Evolutionary conservation across 495 filamentous ascomycete species (phyloP).

Genomic region (Tuber microsphaerosporum): DNA sequence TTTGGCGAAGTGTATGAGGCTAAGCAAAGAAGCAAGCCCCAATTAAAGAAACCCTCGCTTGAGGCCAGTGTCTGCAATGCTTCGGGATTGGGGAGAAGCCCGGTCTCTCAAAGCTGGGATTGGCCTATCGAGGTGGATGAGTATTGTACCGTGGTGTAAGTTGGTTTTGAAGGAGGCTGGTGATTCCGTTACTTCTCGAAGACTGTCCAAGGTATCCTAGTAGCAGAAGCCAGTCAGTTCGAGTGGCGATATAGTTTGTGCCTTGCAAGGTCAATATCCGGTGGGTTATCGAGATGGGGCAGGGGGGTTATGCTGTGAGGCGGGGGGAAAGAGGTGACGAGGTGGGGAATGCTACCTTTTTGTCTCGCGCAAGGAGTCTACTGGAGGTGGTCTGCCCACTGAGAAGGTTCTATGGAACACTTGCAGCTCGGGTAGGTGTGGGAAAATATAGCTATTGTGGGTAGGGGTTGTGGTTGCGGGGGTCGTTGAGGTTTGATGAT

Average conservation of each 20-base stretch:
- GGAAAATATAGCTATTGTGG: neutral
- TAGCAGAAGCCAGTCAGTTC: conserved; percentile 18
- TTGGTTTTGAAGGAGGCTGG: conserved; percentile 9
- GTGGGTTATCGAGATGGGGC: conserved; percentile 3
- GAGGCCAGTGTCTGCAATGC: neutral
- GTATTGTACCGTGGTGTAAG: conserved; percentile 3
- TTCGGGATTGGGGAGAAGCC: conserved; percentile 2
- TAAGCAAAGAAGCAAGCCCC: conserved; percentile 26
- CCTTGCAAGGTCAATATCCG: conserved; percentile 27
- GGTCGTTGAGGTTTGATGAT: neutral
- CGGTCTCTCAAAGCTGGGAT: conserved; percentile 9
- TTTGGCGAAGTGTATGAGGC: conserved; percentile 17
- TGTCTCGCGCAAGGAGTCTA: neutral
- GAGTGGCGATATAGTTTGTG: conserved; percentile 12
- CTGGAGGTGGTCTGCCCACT: neutral
- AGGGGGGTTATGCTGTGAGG: neutral
- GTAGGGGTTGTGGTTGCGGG: neutral
- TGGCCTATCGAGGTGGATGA: conserved; percentile 10
- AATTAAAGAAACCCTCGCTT: conserved; percentile 31
- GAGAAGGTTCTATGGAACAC: conserved; percentile 1
- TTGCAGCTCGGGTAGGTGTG: neutral
- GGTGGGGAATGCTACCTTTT: conserved; percentile 6
- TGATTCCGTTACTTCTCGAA: conserved; percentile 9
- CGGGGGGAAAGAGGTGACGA: conserved; percentile 16
- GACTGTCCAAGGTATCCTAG: conserved; percentile 14